A percentile compares a stretch with the other conserved stretches of the same genome.
These are phyloP conservation scores for Puccinia novopanici DNA, from an alignment of 1,284 basidiomycete genomes.

Conservation along the genomic window DNA sequence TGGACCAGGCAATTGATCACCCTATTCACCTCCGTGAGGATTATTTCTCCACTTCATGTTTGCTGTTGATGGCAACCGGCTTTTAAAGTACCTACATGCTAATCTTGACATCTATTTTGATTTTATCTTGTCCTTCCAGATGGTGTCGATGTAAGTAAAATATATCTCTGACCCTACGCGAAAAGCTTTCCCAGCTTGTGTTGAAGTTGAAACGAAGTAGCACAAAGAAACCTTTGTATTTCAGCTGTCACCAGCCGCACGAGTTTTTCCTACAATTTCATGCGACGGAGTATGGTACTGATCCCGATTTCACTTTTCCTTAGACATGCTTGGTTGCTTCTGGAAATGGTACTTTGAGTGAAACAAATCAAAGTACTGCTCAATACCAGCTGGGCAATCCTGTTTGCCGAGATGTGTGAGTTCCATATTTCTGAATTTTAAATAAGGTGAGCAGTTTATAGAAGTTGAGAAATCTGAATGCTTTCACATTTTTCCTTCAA, in stretches of 20 bases:
- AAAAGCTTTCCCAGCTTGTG: neutral
- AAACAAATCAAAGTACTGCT: neutral
- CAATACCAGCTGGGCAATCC: constrained; percentile 11
- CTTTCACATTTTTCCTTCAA: neutral
- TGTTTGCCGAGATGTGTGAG: constrained; percentile 22
- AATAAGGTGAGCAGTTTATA: neutral
- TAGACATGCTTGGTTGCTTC: constrained; percentile 2
- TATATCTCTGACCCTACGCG: neutral
- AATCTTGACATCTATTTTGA: neutral
- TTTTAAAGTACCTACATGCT: neutral
- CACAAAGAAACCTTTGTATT: neutral
- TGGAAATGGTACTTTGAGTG: constrained; percentile 26
- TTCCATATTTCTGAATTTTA: neutral
- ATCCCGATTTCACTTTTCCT: neutral
- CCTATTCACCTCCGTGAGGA: constrained; percentile 57
- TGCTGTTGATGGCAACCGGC: too few species aligned
- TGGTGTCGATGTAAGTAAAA: constrained; percentile 15
- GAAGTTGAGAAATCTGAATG: too few species aligned
- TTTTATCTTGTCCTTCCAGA: neutral
- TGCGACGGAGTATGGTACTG: neutral
- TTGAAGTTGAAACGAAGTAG: neutral
- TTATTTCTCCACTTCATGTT: neutral
- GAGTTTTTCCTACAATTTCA: neutral
- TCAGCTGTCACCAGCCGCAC: neutral
- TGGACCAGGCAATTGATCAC: constrained; percentile 57